Base-by-base conservation (phyloP, 805 yeast genomes). In the Hanseniaspora nectarophila region DNA sequence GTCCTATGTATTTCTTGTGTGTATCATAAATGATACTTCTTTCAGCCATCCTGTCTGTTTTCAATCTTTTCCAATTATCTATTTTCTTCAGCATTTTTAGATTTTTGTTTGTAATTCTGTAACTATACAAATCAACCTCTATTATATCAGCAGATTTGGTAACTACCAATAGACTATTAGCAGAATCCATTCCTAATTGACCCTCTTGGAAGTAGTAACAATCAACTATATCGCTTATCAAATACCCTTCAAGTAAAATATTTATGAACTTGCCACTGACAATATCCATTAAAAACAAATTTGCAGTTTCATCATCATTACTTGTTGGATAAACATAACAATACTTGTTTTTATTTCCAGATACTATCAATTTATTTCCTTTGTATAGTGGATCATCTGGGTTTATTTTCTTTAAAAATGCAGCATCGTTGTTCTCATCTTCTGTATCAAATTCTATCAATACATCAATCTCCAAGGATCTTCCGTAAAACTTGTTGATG, bases 1-100 rank as follows among this genome's bases (percentile, higher is more conserved):
- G 53, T 2, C 53, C 53, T n/a, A 49, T 42, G 26, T 42, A 49
- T n/a, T 49, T 49, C 13, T 26, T 42, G 1, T 15, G 10, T 7
- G 43, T 29, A 15, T 42, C 46, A 34, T 49, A 35, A 42, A 49
- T 49, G 5, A 49, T 29, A 42, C 53, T 42, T 42, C 53, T 42
- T 20, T 49, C 53, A 26, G 53, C 42, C 44, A 49, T n/a, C 21
- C 53, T 40, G 24, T 49, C 46, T 5, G 53, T 42, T 28, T 49
- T 40, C 21, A 49, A 31, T 28, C 46, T 40, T 31, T 39, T 29
- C 46, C 53, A 49, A 21, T 49, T 34, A 23, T 49, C 53, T n/a
- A 49, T 28, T 24, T 26, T 40, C 8, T 34, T 20, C 28, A 49
- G 21, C 21, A 49, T 15, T 28, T 34, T 42, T 9, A 49, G n/a